These are phyloP conservation scores for Colletotrichum tanaceti DNA, from an alignment of 2,329 filamentous ascomycete species.

Conservation along the genomic window DNA sequence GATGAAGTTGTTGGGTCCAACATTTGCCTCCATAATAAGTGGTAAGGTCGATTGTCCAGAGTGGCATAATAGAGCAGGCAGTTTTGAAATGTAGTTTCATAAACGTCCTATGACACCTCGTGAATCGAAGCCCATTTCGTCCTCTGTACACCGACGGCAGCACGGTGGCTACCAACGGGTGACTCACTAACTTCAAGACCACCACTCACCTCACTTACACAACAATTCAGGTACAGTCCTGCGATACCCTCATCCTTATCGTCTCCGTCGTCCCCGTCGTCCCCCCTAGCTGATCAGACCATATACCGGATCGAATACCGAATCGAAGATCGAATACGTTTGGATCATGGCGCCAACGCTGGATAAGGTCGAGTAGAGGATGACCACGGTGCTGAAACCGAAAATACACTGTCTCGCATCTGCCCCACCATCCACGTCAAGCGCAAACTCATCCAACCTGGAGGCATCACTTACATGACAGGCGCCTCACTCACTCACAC, in stretches of 20 bases:
- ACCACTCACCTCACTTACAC: too few relatives aligned
- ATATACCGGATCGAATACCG: too few relatives aligned
- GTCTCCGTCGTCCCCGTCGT: too few relatives aligned
- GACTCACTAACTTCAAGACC: too few relatives aligned
- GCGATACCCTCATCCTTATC: too few relatives aligned
- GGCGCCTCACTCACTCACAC: not conserved
- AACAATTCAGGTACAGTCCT: too few relatives aligned
- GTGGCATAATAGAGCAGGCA: not conserved
- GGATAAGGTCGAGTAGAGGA: too few relatives aligned
- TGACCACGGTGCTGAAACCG: not conserved
- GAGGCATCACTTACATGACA: constrained; percentile 20
- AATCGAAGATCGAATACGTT: too few relatives aligned
- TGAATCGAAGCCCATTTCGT: not conserved
- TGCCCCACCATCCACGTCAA: constrained; percentile 8
- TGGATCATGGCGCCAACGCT: too few relatives aligned
- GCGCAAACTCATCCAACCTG: not conserved
- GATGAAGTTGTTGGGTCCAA: too few relatives aligned
- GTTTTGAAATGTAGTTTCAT: not conserved
- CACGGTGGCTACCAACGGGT: not conserved
- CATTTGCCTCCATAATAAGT: not conserved
- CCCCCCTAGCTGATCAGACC: too few relatives aligned
- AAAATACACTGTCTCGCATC: not conserved
- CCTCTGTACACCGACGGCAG: not conserved
- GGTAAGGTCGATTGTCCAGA: too few relatives aligned
- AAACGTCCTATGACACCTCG: not conserved